Evolutionary conservation across 208 protist genomes (phyloP), one percentile per base, ranked within the genome.

Genomic region (Spongospora subterranea): DNA sequence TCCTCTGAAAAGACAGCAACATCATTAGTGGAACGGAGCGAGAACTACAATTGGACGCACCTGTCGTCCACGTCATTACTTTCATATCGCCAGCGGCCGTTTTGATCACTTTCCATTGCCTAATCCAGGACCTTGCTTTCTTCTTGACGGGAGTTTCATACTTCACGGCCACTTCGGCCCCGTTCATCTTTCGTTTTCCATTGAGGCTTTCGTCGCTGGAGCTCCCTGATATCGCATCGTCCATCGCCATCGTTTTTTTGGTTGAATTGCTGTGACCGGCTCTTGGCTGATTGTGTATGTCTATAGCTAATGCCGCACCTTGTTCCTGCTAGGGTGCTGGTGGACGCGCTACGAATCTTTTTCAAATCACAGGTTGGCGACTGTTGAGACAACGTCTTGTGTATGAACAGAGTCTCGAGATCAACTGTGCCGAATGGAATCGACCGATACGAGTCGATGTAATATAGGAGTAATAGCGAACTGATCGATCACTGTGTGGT

Each of bases 41-140:
- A 35, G 71, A 6, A 40, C 35, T 45, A 13, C 71, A 82, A 35
- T 45, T 6, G n/a, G 35, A 82, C 6, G 6, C 13, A 82, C 71
- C 71, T 35, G 71, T 40, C 6, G 71, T 43, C 71, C 71, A 82
- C 17, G 71, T n/a, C 71, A 82, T 35, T 13, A 82, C 40, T 43
- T n/a, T 82, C 71, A 82, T 82, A 35, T 82, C 17, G 71, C 71
- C 71, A 35, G 71, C n/a, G 13, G 71, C 71, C 6, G 71, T 82
- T n/a, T 35, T 35, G n/a, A 82, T n/a, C n/a, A 43, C 40, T n/a
- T 39, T 13, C 71, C 71, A 82, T 13, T 35, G 35, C n/a, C n/a
- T 35, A 6, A n/a, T 82, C 71, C 71, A 82, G 71, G 17, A 20
- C n/a, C 71, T 82, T 20, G 71, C 71, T n/a, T 82, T 82, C n/a